phyloP scores from a whole-genome alignment of 805 yeast species.

The Candida patagonica region DNA sequence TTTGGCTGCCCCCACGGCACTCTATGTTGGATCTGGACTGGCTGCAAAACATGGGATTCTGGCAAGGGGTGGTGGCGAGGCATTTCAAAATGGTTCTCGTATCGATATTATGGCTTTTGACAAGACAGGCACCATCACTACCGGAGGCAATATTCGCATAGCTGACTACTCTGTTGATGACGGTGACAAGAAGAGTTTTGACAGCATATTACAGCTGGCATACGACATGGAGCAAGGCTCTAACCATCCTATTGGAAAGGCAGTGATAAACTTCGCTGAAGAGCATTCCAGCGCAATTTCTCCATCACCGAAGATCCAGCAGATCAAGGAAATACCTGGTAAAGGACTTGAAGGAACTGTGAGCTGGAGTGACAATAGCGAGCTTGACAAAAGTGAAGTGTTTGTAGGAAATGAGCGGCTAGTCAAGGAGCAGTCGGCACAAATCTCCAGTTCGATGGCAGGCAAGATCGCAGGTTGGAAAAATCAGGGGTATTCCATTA shows the following conservation, averaged over 20 bases:
- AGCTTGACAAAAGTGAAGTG: slow-evolving; percentile 24
- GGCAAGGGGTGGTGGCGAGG: slow-evolving; percentile 75
- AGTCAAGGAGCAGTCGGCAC: slow-evolving; percentile 39
- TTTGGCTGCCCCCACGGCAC: slow-evolving; percentile 75
- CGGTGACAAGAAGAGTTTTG: not conserved
- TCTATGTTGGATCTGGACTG: slow-evolving; percentile 69
- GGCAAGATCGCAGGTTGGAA: slow-evolving; percentile 45
- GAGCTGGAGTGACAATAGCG: not conserved
- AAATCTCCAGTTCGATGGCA: slow-evolving; percentile 29
- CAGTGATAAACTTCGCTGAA: slow-evolving; percentile 39
- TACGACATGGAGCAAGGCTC: slow-evolving; percentile 55
- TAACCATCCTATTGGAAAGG: slow-evolving; percentile 58
- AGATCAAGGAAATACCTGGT: slow-evolving; percentile 48
- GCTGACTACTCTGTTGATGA: slow-evolving; percentile 31
- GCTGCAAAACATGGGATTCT: slow-evolving; percentile 71
- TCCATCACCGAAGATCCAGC: slow-evolving; percentile 29
- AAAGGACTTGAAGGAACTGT: slow-evolving; percentile 37
- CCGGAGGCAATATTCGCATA: slow-evolving; percentile 48
- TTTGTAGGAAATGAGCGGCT: slow-evolving; percentile 52
- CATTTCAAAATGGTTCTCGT: slow-evolving; percentile 66
- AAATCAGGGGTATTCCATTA: slow-evolving; percentile 51
- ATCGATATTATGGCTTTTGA: slow-evolving; percentile 63
- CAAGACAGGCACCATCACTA: slow-evolving; percentile 69
- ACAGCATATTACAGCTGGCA: slow-evolving; percentile 35
- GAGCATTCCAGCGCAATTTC: slow-evolving; percentile 10